Evolutionary conservation across 164 flowering plant genomes (phyloP).

Genomic region (Akebia trifoliata): DNA sequence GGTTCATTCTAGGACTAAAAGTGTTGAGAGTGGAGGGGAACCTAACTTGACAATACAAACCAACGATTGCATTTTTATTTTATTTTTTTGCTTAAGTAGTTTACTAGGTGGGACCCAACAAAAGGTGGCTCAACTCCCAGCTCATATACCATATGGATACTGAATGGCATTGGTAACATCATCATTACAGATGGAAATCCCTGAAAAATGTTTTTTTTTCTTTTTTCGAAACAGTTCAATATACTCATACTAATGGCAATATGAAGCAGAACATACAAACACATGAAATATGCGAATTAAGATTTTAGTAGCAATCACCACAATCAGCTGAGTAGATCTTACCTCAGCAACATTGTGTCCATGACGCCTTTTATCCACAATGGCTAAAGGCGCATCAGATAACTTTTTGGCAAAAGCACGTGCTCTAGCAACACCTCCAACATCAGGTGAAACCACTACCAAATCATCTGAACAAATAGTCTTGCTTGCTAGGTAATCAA

Average conservation of each 20-base stretch:
- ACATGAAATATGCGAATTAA: not conserved
- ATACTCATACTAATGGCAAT: not conserved
- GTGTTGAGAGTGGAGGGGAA: too few relatives aligned
- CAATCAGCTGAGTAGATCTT: conserved; percentile 10
- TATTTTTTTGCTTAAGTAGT: too few relatives aligned
- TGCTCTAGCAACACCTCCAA: conserved; percentile 98
- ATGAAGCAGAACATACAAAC: not conserved
- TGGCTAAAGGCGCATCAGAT: conserved; percentile 97
- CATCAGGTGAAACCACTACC: conserved; percentile 99
- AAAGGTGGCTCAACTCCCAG: too few relatives aligned
- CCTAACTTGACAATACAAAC: too few relatives aligned
- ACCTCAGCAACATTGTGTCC: conserved; percentile 98
- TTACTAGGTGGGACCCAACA: too few relatives aligned
- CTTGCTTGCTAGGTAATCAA: conserved; percentile 98
- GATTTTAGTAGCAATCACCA: not conserved
- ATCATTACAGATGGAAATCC: too few relatives aligned
- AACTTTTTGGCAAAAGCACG: conserved; percentile 97
- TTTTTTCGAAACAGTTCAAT: too few relatives aligned
- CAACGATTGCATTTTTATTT: too few relatives aligned
- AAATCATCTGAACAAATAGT: conserved; percentile 69
- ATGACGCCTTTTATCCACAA: conserved; percentile 97
- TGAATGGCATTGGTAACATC: too few relatives aligned
- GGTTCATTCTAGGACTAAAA: too few relatives aligned
- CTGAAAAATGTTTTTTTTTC: too few relatives aligned
- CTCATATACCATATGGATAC: too few relatives aligned